phyloP scores from a whole-genome alignment of 2,329 filamentous ascomycete species.

The Calycina herbarum region DNA sequence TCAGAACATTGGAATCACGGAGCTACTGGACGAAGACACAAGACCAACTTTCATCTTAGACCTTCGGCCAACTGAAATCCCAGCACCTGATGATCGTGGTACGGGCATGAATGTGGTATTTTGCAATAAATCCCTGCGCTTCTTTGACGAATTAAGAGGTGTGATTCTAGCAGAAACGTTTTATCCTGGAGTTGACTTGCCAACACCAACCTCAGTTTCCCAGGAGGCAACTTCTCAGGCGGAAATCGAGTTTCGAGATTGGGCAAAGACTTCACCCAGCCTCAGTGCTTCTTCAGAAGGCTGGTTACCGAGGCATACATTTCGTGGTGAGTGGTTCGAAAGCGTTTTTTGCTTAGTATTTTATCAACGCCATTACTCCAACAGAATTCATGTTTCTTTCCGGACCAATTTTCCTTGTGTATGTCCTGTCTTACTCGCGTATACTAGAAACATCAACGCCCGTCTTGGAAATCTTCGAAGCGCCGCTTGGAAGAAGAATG shows the following conservation, averaged over 20 bases:
- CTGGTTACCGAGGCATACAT: slow-evolving; percentile 54
- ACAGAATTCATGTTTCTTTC: neutral
- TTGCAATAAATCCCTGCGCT: slow-evolving; percentile 26
- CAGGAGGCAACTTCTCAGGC: slow-evolving; percentile 11
- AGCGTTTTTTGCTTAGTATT: neutral
- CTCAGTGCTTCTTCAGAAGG: slow-evolving; percentile 45
- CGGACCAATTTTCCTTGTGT: neutral
- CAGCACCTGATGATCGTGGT: slow-evolving; percentile 8
- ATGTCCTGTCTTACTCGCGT: neutral
- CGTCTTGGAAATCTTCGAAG: too few species aligned
- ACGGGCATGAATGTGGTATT: slow-evolving; percentile 23
- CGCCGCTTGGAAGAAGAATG: too few species aligned
- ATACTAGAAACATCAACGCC: neutral
- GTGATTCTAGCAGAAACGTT: slow-evolving; percentile 27
- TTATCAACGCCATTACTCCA: neutral
- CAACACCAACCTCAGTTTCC: neutral
- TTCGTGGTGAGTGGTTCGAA: slow-evolving; percentile 46
- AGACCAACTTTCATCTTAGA: slow-evolving; percentile 31
- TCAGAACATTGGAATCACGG: slow-evolving; percentile 25
- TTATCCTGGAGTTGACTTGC: slow-evolving; percentile 15
- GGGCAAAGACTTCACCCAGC: slow-evolving; percentile 56
- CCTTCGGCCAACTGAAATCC: slow-evolving; percentile 19
- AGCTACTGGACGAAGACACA: slow-evolving; percentile 28
- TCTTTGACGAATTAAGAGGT: slow-evolving; percentile 26
- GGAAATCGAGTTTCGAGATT: slow-evolving; percentile 61